These are phyloP conservation scores for Camellia japonica DNA, from an alignment of 148 eudicot genomes.

Conservation along the genomic window DNA sequence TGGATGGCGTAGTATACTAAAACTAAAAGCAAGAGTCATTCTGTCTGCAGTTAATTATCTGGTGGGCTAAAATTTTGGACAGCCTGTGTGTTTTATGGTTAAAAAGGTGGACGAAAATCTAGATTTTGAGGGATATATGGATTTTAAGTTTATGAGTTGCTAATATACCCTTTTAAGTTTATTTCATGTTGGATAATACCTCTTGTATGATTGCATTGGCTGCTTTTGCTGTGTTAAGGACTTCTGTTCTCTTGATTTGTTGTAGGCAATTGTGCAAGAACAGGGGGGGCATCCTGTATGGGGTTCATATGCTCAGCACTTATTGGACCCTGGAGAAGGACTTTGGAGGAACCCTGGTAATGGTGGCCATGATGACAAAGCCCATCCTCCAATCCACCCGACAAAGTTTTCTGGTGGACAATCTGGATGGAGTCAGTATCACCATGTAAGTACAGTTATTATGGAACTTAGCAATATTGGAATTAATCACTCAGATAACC, in stretches of 20 bases:
- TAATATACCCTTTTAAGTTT: too few relatives aligned
- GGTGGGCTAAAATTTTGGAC: too few relatives aligned
- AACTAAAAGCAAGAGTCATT: too few relatives aligned
- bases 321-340: conserved; percentile 75
- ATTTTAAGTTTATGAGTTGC: too few relatives aligned
- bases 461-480: neutral
- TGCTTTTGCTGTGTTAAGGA: conserved; percentile 5
- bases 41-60: too few relatives aligned
- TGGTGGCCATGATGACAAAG: conserved; percentile 99
- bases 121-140: too few relatives aligned
- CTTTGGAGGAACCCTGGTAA: conserved; percentile 83
- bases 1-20: too few relatives aligned
- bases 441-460: conserved; percentile 57
- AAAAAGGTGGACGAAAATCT: too few relatives aligned
- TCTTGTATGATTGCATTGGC: conserved; percentile 9
- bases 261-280: conserved; percentile 80
- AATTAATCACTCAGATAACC: neutral
- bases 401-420: conserved; percentile 93
- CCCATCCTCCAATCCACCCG: conserved; percentile 99
- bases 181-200: neutral
- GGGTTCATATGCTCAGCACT: conserved; percentile 85
- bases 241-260: neutral
- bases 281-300: conserved; percentile 84
- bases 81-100: too few relatives aligned
- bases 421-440: conserved; percentile 87